These are phyloP conservation scores for Aspergillus baeticus DNA, from an alignment of 495 filamentous ascomycete species.

Conservation along the genomic window DNA sequence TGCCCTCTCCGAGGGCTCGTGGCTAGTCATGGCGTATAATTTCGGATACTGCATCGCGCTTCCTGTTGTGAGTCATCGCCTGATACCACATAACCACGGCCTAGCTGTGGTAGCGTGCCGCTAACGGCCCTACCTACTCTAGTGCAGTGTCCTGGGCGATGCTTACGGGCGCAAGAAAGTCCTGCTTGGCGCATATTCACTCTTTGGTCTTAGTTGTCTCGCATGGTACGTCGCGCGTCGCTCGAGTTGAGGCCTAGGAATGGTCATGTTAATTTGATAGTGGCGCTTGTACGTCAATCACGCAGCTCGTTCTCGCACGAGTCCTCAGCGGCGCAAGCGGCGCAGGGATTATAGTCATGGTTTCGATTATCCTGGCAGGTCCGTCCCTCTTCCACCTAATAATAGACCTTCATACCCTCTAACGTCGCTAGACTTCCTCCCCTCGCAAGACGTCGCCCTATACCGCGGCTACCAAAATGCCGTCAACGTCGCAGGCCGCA, in stretches of 20 bases:
- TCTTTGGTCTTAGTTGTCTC: constrained; percentile 32
- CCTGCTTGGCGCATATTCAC: constrained; percentile 26
- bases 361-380: constrained; percentile 31
- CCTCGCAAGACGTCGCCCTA: constrained; percentile 23
- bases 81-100: no score
- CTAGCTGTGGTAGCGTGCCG: no score
- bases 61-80: constrained; percentile 27
- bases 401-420: background rate
- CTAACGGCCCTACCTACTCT: no score
- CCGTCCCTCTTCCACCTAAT: background rate
- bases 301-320: constrained; percentile 23
- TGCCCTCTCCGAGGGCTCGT: constrained; percentile 26
- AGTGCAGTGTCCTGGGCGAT: constrained; percentile 33
- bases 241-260: background rate
- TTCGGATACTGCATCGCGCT: constrained; percentile 35
- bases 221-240: constrained; percentile 27
- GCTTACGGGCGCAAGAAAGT: constrained; percentile 29
- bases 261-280: constrained; percentile 3
- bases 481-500: constrained; percentile 23
- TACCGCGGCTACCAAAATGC: constrained; percentile 29
- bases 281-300: constrained; percentile 22
- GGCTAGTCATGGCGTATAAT: constrained; percentile 34
- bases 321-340: constrained; percentile 28
- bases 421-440: constrained; percentile 22
- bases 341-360: constrained; percentile 25